Base-by-base conservation (phyloP, 108 stramenopile genomes). In the Aurantiochytrium sp. region DNA sequence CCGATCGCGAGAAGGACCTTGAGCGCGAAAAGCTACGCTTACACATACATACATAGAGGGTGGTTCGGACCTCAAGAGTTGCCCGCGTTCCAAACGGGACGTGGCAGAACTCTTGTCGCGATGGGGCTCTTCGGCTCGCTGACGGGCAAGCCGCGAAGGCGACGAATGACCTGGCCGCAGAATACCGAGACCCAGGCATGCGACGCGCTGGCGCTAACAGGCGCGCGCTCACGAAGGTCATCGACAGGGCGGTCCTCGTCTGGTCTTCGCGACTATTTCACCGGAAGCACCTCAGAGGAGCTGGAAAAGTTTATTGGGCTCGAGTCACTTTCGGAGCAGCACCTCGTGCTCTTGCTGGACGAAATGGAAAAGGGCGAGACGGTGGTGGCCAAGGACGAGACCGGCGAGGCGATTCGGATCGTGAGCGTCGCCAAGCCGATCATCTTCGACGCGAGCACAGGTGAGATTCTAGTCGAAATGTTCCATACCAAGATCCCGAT, bases 391-490 rank as follows among this genome's bases (percentile, higher is more conserved):
- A 41, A 21, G 17, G 36, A 37, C 36, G 73, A 41, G 6, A 12
- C 39, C n/a, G 73, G 73, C 12, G 45, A 41, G 17, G 21, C 30
- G 10, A 17, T 81, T 12, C 73, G 73, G 8, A 81, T 81, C 32
- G 73, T 81, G 0, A 81, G 73, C 24, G 73, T 81, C 10, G 73
- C 73, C 42, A 81, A 81, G 39, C 73, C 73, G 6, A 48, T 81
- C 1, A 27, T 81, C 27, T 81, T 48, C 39, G 73, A 81, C 45
- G 45, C 73, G 10, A 41, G 73, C 45, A 42, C 1, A 6, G 39
- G 42, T 21, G 73, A 81, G 45, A 41, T 81, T 27, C 73, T 81
- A 12, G 73, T 81, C 1, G 73, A 81, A 30, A 48, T 81, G 73
- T 41, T 48, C 12, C 73, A 81, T 17, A 81, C 73, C 21, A 48